Percentiles rank a stretch among this genome's conserved stretches.
Evolutionary conservation across 2,329 filamentous ascomycete genomes (phyloP).

Genomic region (Aspergillus viridinutans): DNA sequence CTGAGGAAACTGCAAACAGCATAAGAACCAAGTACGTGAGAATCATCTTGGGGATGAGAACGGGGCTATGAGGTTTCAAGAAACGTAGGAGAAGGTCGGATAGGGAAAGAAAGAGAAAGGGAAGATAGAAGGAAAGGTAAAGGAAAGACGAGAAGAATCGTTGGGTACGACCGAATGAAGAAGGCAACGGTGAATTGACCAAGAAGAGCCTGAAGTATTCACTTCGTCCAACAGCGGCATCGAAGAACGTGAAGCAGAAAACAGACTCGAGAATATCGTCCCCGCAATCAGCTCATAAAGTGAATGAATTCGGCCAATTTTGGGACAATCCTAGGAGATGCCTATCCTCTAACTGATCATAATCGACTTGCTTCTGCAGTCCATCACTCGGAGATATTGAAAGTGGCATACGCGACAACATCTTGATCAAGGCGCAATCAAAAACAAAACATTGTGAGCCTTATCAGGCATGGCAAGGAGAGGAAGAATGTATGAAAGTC

Average conservation of each 20-base stretch:
- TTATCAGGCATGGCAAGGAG: neutral
- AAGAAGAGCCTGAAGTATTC: neutral
- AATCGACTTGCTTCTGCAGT: neutral
- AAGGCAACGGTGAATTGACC: neutral
- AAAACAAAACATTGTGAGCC: neutral
- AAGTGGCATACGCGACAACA: neutral
- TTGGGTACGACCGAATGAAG: neutral
- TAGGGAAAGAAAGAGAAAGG: neutral
- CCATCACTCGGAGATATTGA: neutral
- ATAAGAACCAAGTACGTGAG: slow-evolving; percentile 13
- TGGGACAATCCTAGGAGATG: neutral
- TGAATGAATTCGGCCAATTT: neutral
- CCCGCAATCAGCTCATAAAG: neutral
- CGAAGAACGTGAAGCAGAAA: neutral
- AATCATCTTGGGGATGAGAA: slow-evolving; percentile 6
- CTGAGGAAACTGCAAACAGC: slow-evolving; percentile 3
- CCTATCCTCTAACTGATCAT: neutral
- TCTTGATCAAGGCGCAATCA: neutral
- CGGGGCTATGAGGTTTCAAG: neutral
- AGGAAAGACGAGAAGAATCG: neutral
- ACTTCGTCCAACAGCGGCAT: neutral
- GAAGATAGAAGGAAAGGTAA: neutral
- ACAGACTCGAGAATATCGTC: neutral
- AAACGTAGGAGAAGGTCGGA: too few relatives aligned
- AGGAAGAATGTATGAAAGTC: neutral